Percentiles rank a stretch among this genome's conserved stretches.
Evolutionary conservation across 2,329 filamentous ascomycete species (phyloP).

Genomic region (Colletotrichum sidae): DNA sequence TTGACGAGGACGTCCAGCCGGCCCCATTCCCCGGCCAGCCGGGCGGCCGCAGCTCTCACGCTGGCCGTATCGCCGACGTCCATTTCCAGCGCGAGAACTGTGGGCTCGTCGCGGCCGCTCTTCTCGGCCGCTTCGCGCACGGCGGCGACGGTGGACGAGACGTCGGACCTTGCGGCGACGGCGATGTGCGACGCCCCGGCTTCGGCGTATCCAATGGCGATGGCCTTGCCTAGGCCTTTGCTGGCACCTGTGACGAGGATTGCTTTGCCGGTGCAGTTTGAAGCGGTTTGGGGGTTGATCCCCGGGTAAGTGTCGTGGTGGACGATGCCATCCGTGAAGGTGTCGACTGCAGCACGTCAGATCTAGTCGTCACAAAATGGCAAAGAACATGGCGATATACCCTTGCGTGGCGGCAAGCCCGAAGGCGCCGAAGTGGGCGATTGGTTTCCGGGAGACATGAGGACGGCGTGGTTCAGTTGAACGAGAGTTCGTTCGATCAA

Average conservation of each 20-base stretch:
- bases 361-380: fast-evolving
- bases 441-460: conserved; percentile 16
- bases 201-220: conserved; percentile 65
- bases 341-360: conserved; percentile 32
- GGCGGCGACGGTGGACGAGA: conserved; percentile 49
- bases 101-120: conserved; percentile 48
- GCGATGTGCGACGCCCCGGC: conserved; percentile 65
- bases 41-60: conserved; percentile 45
- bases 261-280: conserved; percentile 51
- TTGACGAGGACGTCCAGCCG: conserved; percentile 55
- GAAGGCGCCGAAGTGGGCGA: conserved; percentile 19
- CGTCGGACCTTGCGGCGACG: conserved; percentile 63
- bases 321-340: conserved; percentile 44
- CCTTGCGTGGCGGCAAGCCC: conserved; percentile 30
- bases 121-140: conserved; percentile 49
- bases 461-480: conserved; percentile 11
- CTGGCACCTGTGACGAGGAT: conserved; percentile 67
- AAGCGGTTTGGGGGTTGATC: conserved; percentile 55
- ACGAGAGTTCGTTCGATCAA: conserved; percentile 28
- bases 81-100: conserved; percentile 54
- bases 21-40: conserved; percentile 43
- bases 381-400: conserved; percentile 2
- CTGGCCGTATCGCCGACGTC: conserved; percentile 50
- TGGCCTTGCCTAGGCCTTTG: conserved; percentile 64
- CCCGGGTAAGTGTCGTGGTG: conserved; percentile 64